These are phyloP conservation scores for Halenospora varia DNA, from an alignment of 495 filamentous ascomycete species.

Conservation along the genomic window DNA sequence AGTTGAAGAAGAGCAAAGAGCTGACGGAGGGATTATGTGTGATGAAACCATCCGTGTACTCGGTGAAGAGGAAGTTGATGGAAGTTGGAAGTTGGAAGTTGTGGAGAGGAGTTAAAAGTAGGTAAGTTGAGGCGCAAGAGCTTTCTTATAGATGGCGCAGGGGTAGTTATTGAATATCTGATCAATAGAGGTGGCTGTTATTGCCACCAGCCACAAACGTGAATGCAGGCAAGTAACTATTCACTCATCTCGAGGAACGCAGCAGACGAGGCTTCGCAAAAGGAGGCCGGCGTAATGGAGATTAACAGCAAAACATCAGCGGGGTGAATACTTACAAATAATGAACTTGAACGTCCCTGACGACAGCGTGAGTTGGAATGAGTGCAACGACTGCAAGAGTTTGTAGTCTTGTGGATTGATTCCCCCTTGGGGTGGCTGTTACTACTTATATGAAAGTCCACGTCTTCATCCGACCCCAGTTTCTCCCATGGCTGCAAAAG, in stretches of 20 bases:
- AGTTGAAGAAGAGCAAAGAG: constrained; percentile 3
- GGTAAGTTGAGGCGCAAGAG: neutral
- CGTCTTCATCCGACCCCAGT: neutral
- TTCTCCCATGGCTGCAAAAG: neutral
- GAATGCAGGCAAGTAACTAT: neutral
- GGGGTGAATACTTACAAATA: neutral
- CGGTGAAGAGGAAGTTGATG: too few relatives aligned
- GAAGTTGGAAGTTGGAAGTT: too few relatives aligned
- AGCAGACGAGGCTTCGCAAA: neutral
- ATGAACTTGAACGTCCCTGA: neutral
- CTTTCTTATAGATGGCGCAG: too few relatives aligned
- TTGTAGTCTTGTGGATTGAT: neutral
- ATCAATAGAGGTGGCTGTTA: too few relatives aligned
- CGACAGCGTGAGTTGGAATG: neutral
- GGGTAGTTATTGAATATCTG: too few relatives aligned
- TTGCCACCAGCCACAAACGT: neutral
- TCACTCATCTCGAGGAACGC: neutral
- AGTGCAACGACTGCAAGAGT: neutral
- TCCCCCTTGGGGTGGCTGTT: neutral
- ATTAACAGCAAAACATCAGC: neutral
- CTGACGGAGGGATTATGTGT: too few relatives aligned
- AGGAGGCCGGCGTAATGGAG: neutral
- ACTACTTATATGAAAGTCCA: constrained; percentile 12
- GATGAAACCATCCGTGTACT: too few relatives aligned
- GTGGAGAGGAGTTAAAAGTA: too few relatives aligned